phyloP scores from a whole-genome alignment of 2,329 filamentous ascomycete species.

The Mariannaea elegans region DNA sequence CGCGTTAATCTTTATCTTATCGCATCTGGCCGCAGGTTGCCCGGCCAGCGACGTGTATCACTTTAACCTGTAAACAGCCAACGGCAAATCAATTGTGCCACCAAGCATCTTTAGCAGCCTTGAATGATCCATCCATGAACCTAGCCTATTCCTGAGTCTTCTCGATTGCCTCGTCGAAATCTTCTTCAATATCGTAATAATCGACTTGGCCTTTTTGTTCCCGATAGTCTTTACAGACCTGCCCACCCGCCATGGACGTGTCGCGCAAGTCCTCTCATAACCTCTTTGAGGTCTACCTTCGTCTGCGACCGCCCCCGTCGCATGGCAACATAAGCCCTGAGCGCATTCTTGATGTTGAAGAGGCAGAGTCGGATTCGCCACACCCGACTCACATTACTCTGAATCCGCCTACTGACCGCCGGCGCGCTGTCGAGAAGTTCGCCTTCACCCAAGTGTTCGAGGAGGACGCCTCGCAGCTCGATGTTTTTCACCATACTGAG shows the following conservation, averaged over 20 bases:
- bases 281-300: constrained; percentile 92
- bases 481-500: constrained; percentile 84
- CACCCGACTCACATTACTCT: constrained; percentile 76
- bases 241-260: constrained; percentile 48
- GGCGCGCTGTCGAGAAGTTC: constrained; percentile 91
- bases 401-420: constrained; percentile 84
- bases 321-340: constrained; percentile 57
- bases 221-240: neutral
- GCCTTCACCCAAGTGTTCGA: constrained; percentile 94
- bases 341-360: constrained; percentile 83
- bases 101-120: constrained; percentile 18
- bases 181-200: constrained; percentile 3
- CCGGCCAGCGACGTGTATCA: constrained; percentile 30
- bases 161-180: constrained; percentile 16
- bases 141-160: constrained; percentile 27
- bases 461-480: constrained; percentile 83
- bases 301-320: constrained; percentile 75
- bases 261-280: constrained; percentile 53
- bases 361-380: constrained; percentile 50
- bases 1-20: constrained; percentile 18
- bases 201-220: neutral
- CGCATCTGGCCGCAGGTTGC: constrained; percentile 28
- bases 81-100: constrained; percentile 19
- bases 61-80: constrained; percentile 20
- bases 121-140: constrained; percentile 34